These are phyloP conservation scores for Aspergillus candidus DNA, from an alignment of 2,329 filamentous ascomycete species.

Conservation along the genomic window DNA sequence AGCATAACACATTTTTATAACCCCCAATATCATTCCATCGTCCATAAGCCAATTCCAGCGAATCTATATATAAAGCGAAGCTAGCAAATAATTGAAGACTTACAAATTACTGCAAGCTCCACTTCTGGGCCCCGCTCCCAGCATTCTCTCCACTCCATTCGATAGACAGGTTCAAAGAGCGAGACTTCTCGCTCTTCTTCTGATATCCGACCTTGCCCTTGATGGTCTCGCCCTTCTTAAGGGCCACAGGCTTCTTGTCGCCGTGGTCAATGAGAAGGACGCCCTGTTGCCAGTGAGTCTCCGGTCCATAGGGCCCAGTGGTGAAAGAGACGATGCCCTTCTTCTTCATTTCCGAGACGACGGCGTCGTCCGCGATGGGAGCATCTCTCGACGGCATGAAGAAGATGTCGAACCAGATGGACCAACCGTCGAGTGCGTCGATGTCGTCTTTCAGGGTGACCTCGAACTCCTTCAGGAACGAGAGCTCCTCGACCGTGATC, in stretches of 20 bases:
- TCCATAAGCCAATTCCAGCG: too few relatives aligned
- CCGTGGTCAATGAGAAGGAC: constrained; percentile 62
- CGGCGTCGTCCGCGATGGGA: constrained; percentile 49
- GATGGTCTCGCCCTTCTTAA: constrained; percentile 54
- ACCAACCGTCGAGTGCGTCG: constrained; percentile 73
- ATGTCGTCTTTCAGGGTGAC: constrained; percentile 56
- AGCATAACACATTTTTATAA: neutral
- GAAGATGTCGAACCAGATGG: constrained; percentile 92
- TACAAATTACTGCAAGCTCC: constrained; percentile 34
- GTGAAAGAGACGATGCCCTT: constrained; percentile 71
- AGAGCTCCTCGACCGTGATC: constrained; percentile 63
- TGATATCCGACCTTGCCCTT: constrained; percentile 64
- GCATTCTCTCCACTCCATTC: constrained; percentile 52
- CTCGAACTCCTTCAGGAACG: constrained; percentile 65
- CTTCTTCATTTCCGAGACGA: constrained; percentile 55
- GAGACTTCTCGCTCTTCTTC: constrained; percentile 62
- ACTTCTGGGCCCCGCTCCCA: constrained; percentile 37
- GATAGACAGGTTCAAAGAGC: constrained; percentile 60
- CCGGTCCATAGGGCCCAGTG: constrained; percentile 68
- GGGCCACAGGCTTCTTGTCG: constrained; percentile 42
- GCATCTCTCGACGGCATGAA: constrained; percentile 61
- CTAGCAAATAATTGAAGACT: constrained; percentile 5
- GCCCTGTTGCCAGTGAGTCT: constrained; percentile 89
- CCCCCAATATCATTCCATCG: too few relatives aligned
- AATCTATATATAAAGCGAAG: neutral